Evolutionary conservation across 2,329 filamentous ascomycete genomes (phyloP).

Genomic region (Sordariomycetes sp.): DNA sequence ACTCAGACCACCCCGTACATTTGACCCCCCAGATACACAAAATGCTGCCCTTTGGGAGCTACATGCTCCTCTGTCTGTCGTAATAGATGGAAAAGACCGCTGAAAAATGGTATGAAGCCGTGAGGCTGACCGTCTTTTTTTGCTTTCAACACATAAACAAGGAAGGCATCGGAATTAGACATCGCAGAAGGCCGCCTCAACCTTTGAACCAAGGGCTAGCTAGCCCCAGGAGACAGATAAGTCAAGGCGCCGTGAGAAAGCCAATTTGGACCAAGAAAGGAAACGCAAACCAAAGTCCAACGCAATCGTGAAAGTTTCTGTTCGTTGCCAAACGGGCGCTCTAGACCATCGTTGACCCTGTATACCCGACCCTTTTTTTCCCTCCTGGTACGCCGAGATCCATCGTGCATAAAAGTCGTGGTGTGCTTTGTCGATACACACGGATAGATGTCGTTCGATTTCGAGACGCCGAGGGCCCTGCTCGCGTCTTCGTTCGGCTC

Average conservation of each 20-base stretch:
- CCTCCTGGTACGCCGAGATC: neutral
- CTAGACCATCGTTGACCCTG: constrained; percentile 6
- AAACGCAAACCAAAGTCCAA: neutral
- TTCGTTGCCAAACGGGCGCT: constrained; percentile 21
- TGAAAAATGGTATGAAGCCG: constrained; percentile 1
- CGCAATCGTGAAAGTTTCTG: constrained; percentile 5
- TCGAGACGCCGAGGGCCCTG: neutral
- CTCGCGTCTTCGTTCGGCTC: neutral
- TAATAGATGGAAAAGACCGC: too few relatives aligned
- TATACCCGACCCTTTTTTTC: neutral
- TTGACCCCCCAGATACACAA: too few relatives aligned
- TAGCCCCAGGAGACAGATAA: neutral
- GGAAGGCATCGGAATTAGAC: neutral
- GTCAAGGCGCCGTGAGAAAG: neutral
- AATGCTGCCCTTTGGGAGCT: too few relatives aligned
- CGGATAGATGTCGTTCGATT: neutral
- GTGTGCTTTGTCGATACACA: neutral
- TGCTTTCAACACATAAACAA: neutral
- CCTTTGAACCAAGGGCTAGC: neutral
- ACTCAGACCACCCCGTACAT: too few relatives aligned
- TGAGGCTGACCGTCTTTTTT: constrained; percentile 2
- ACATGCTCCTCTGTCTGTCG: too few relatives aligned
- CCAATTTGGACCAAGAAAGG: neutral
- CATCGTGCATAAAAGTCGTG: neutral
- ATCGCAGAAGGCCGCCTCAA: neutral